Evolutionary conservation across 176 grass and related monocot species (phyloP), one percentile per base, ranked within the genome.

Genomic region (Eleusine indica): DNA sequence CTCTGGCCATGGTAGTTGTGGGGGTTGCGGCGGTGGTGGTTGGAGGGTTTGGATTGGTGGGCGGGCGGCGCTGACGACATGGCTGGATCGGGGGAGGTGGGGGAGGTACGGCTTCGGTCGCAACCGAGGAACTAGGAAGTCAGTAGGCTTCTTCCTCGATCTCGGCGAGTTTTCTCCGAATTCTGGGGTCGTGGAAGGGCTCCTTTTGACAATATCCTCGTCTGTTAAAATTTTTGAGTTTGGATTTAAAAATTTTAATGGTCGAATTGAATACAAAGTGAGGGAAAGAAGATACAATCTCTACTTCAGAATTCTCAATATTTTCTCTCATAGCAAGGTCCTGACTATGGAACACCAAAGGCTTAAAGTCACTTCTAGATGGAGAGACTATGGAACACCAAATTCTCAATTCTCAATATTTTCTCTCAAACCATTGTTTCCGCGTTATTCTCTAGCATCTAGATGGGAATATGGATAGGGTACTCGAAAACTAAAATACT

Each of bases 31-130:
- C 84, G 87, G 52, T 66, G 12, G 74, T 82, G 37, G 28, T 14
- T 14, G 64, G 64, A 86, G 83, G 83, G 39, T 25, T 82, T 92
- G 51, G 83, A 84, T 38, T 81, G 86, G 32, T 71, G 66, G 9
- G 64, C 17, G 29, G 85, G 84, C 81, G 82, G 84, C 69, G 76
- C 77, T 11, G 84, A 85, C 78, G 85, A 86, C 86, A 92, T 88
- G 77, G 82, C 86, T 84, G 82, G 86, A 91, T 84, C 70, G 87
- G 78, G 67, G 58, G 28, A 84, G 89, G 57, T 15, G 73, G 69
- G 71, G 30, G 51, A 48, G 66, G 71, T 72, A 68, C 35, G 66
- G 43, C 82, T 70, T 61, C 1, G 41, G 62, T 80, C 61, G 60
- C 44, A 7, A 7, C 41, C 41, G 41, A n/a, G 7, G 60, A 22